A percentile compares a stretch with the other conserved stretches of the same genome.
These are phyloP conservation scores for Stereum hirsutum DNA, from an alignment of 1,284 basidiomycete species.

Conservation along the genomic window DNA sequence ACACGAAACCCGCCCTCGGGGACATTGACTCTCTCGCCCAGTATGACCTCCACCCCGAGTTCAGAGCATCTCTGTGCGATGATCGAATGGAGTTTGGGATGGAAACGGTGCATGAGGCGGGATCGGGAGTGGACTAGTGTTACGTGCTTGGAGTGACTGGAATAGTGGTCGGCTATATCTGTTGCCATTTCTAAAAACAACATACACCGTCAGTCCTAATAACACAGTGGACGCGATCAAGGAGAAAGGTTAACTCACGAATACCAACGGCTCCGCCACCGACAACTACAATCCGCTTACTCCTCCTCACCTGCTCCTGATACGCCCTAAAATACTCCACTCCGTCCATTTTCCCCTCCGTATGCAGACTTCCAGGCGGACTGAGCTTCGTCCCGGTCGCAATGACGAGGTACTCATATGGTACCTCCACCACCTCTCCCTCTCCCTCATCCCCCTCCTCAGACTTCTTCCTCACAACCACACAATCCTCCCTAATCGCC, in stretches of 20 bases:
- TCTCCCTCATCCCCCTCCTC: not conserved
- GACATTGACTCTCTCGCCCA: constrained; percentile 26
- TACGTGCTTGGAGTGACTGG: constrained; percentile 26
- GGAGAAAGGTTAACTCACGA: no score
- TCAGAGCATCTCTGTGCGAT: constrained; percentile 21
- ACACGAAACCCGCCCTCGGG: constrained; percentile 22
- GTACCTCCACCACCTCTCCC: constrained; percentile 11
- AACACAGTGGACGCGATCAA: no score
- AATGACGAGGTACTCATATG: constrained; percentile 22
- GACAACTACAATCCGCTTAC: constrained; percentile 11
- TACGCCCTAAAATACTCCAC: constrained; percentile 12
- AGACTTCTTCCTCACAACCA: constrained; percentile 11
- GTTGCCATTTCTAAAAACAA: constrained; percentile 32
- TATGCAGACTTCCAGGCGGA: constrained; percentile 12
- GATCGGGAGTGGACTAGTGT: constrained; percentile 34
- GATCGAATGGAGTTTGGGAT: constrained; percentile 25
- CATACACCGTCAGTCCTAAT: no score
- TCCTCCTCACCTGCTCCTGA: constrained; percentile 9
- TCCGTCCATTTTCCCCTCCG: constrained; percentile 10
- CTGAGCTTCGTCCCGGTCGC: constrained; percentile 21
- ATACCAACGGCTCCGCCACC: constrained; percentile 16
- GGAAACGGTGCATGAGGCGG: constrained; percentile 32
- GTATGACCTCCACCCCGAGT: constrained; percentile 26
- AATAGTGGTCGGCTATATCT: constrained; percentile 31
- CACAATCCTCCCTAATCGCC: constrained; percentile 14